Evolutionary conservation across 306 rosid species (phyloP), one percentile per base, ranked within the genome.

Genomic region (Sicyos baderoa): DNA sequence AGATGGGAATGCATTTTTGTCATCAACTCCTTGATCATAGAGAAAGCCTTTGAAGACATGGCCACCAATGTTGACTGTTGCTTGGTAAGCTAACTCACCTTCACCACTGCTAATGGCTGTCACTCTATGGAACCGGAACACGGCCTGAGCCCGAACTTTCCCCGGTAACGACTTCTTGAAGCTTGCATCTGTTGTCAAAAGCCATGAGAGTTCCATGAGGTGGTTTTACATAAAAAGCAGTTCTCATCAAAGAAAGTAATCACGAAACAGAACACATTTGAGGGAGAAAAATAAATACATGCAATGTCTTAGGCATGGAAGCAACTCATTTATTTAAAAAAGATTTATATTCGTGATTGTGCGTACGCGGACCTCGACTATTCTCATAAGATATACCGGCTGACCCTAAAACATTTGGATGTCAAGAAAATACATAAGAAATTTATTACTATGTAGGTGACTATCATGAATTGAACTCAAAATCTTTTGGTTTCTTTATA

Each of bases 11-110:
- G 63, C 77, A 61, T 35, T 85, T 74, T 75, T 83, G 48, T 75
- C 79, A 81, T 76, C 84, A 77, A 68, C 71, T 17, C 97, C 93
- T 27, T 88, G 93, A 83, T 91, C 93, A 83, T 91, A 91, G 8
- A 91, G 86, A 82, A 83, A 88, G 63, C 97, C 97, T 74, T 76
- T 83, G 75, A 88, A 88, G 2, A 88, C 85, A 79, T 86, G 97
- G 25, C 97, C 97, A 42, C 90, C 79, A 5, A 90, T 90, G 49
- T 73, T 83, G 15, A 91, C 97, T 1, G 93, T 85, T 12, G 90
- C 91, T 79, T 86, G 70, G 69, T 88, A 90, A 0, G 85, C 86
- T 53, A 91, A 6, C 76, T 91, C 97, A 29, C 85, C 89, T 58
- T 82, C 88, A 7, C 91, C 93, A 48, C 83, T 79, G 9, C 92